phyloP scores from a whole-genome alignment of 345 rosid species.

The rapeseed (Brassica napus) region Da-Ae NC_063452.1:20469501-20470000 shows the following conservation, averaged over 20 bases:
- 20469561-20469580: background rate
- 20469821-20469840: background rate
- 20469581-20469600: background rate
- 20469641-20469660: background rate
- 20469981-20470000: conserved; percentile 52
- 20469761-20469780: background rate
- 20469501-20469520: background rate
- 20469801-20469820: no score
- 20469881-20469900: conserved; percentile 22
- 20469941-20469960: conserved; percentile 35
- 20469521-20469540: background rate
- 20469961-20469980: conserved; percentile 69
- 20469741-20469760: background rate
- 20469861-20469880: no score
- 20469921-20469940: conserved; percentile 35
- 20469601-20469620: background rate
- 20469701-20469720: background rate
- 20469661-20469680: background rate
- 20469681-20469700: background rate
- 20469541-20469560: background rate
- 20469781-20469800: background rate
- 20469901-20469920: conserved; percentile 59
- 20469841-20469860: background rate
- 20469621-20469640: background rate
- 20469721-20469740: background rate